Conservation (phyloP, 345 rosid species). For the Citrus medica region DNA sequence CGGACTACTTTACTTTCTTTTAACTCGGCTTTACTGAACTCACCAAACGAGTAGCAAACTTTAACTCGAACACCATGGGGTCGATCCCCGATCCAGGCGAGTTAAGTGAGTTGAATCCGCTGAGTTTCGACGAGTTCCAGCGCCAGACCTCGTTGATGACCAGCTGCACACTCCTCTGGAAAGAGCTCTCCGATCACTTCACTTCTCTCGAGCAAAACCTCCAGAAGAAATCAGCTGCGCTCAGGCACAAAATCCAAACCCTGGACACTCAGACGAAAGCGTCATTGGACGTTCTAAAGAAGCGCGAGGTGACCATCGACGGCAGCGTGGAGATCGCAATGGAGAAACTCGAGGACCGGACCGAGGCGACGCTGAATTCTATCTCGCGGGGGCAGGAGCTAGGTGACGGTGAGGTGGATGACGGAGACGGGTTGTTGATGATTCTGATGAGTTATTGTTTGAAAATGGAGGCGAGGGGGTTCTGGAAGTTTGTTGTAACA, state of each 20-base stretch:
- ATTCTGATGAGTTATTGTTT: slow-evolving; percentile 51
- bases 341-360: slow-evolving; percentile 58
- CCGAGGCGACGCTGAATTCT: slow-evolving; percentile 16
- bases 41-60: slow-evolving; percentile 4
- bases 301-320: slow-evolving; percentile 84
- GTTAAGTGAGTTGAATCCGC: slow-evolving; percentile 68
- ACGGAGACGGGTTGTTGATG: slow-evolving; percentile 60
- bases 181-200: slow-evolving; percentile 97
- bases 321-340: slow-evolving; percentile 79
- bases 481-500: slow-evolving; percentile 73
- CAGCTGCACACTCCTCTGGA: slow-evolving; percentile 98
- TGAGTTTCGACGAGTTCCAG: slow-evolving; percentile 95
- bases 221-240: slow-evolving; percentile 76
- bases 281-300: slow-evolving; percentile 66
- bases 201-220: slow-evolving; percentile 74
- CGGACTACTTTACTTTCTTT: background rate
- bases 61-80: slow-evolving; percentile 58
- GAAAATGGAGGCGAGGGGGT: slow-evolving; percentile 69
- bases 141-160: slow-evolving; percentile 90
- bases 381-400: slow-evolving; percentile 29
- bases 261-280: slow-evolving; percentile 72
- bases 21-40: slow-evolving; percentile 17
- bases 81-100: slow-evolving; percentile 96
- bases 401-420: slow-evolving; percentile 71
- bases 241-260: slow-evolving; percentile 63